Percentiles rank a stretch among this genome's conserved stretches.
phyloP scores from a whole-genome alignment of 2,329 filamentous ascomycete species.

The Ophiostoma ulmi region DNA sequence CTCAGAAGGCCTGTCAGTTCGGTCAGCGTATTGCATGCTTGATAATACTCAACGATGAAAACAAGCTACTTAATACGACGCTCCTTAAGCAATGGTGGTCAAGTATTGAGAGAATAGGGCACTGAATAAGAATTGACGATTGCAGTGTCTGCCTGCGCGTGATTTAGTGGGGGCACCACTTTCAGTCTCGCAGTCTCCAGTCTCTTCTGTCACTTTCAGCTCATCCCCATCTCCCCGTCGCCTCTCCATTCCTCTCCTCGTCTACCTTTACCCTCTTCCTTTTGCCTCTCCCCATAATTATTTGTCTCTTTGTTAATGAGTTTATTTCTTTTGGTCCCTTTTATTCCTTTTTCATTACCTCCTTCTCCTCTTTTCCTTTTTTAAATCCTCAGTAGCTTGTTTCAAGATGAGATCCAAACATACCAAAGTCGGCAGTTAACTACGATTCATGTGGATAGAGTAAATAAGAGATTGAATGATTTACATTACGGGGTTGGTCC shows the following conservation, averaged over 20 bases:
- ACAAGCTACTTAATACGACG: background rate
- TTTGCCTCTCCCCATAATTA: slow-evolving; percentile 5
- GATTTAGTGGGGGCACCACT: background rate
- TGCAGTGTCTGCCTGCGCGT: background rate
- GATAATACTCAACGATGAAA: background rate
- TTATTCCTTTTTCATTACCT: background rate
- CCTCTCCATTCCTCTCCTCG: background rate
- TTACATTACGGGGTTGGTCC: slow-evolving; percentile 4
- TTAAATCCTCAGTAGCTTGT: slow-evolving; percentile 14
- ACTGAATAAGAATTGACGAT: background rate
- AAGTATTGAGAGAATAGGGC: no score
- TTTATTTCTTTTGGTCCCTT: background rate
- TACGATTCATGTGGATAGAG: background rate
- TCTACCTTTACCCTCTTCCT: background rate
- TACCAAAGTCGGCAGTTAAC: slow-evolving; percentile 8
- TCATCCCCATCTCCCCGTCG: background rate
- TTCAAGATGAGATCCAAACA: slow-evolving; percentile 16
- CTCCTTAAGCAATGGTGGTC: background rate
- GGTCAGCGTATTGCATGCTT: background rate
- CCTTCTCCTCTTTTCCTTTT: background rate
- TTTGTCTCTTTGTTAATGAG: background rate
- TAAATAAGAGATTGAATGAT: background rate
- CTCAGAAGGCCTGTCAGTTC: background rate
- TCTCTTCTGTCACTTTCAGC: no score
- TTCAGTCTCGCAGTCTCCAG: background rate